Evolutionary conservation across 805 yeast species (phyloP), one percentile per base, ranked within the genome.

Genomic region (Allodekkera sacchari): DNA sequence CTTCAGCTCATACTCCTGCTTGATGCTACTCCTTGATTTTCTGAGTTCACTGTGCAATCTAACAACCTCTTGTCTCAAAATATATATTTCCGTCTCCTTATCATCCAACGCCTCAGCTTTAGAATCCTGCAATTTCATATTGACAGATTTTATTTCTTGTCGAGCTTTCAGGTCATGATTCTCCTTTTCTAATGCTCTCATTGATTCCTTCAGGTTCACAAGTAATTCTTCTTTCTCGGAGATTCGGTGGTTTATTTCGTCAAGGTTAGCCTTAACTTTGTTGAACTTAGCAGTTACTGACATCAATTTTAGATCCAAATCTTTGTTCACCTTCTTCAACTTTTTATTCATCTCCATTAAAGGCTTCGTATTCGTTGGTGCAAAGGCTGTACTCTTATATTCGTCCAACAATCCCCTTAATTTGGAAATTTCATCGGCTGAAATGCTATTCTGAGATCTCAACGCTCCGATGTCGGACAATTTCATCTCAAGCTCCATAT

Each of bases 401-500:
- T n/a, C n/a, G n/a, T n/a, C n/a, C n/a, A n/a, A n/a, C n/a, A n/a
- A n/a, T n/a, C n/a, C 11, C 25, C 23, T 5, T 27, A 30, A 14
- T 32, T 33, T 15, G 33, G 13, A 6, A n/a, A 10, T n/a, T 21
- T 16, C 9, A 19, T 8, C 8, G 8, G 21, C 8, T 6, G 12
- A 11, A 7, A 7, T 9, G 7, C 11, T 16, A 6, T 27, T 18
- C 17, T 36, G 35, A 7, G 16, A 10, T 23, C 17, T 51, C 45
- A 32, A n/a, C 11, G 23, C 15, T 2, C 30, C 22, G 4, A 24
- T 9, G 4, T 32, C 30, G 10, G 30, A 24, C 6, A 14, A 3
- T 8, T 28, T 18, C 12, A 25, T 9, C 5, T 19, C 6, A 4
- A 31, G 20, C 21, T 58, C 51, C 28, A 55, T 51, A 25, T 52